Evolutionary conservation across 176 grass and related monocot genomes (phyloP).

Genomic region (Oryza rufipogon): DNA sequence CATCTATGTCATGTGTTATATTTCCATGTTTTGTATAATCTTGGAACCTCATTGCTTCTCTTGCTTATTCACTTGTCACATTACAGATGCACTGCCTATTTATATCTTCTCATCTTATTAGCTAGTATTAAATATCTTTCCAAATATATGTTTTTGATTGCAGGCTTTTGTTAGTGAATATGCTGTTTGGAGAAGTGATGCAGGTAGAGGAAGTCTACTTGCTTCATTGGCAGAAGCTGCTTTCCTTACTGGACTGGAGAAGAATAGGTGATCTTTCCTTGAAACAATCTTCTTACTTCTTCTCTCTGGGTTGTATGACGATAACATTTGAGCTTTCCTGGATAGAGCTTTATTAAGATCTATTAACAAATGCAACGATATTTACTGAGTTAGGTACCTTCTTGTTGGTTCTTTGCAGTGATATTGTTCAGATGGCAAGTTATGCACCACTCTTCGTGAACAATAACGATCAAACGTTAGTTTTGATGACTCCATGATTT

Average conservation of each 20-base stretch:
- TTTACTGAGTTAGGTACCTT: too few species aligned
- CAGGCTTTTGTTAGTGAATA: conserved; percentile 94
- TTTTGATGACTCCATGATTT: not conserved
- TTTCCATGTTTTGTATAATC: conserved; percentile 25
- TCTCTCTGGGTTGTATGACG: not conserved
- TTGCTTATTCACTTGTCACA: conserved; percentile 5
- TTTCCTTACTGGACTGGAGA: conserved; percentile 85
- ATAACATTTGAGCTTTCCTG: not conserved
- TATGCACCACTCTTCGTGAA: conserved; percentile 92
- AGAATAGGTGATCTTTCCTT: conserved; percentile 59
- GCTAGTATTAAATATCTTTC: too few species aligned
- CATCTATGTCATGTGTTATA: not conserved
- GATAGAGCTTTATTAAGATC: not conserved
- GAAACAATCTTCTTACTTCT: not conserved
- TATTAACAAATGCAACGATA: not conserved
- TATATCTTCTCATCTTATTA: too few species aligned
- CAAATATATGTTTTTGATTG: not conserved
- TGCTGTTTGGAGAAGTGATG: conserved; percentile 69
- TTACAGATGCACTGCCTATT: too few species aligned
- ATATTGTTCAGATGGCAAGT: conserved; percentile 74
- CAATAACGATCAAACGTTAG: conserved; percentile 58
- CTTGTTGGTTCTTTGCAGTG: conserved; percentile 59
- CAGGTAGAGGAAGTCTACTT: conserved; percentile 74
- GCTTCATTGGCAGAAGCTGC: conserved; percentile 84
- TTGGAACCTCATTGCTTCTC: not conserved